Evolutionary conservation across 2,329 filamentous ascomycete genomes (phyloP), one percentile per base, ranked within the genome.

Genomic region (Hymenoscyphus repandus): DNA sequence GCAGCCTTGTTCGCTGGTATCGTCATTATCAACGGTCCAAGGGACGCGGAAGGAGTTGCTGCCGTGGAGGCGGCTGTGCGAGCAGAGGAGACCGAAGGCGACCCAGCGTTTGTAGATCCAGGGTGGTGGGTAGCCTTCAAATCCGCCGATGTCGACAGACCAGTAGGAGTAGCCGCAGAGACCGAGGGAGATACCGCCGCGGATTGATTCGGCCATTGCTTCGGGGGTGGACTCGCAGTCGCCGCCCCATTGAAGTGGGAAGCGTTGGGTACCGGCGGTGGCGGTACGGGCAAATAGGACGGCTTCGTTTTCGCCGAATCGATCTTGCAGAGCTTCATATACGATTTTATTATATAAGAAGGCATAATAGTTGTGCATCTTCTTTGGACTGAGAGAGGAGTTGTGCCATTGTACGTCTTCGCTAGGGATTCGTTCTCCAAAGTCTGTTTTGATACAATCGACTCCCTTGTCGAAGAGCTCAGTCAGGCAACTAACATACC

Each of bases 101-200:
- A 83, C 78, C 80, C 80, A 83, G 17, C 80, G 75, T 65, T 83
- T 84, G 67, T 83, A 83, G 47, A 83, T 74, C 62, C 75, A 76
- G 1, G 74, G 77, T 13, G 70, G 73, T 5, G 80, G 79, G 3
- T 70, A 75, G 0, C 80, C 80, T 58, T 83, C 80, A 51, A 83
- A 84, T 0, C 80, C 80, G 39, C 80, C 80, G 50, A 83, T 83
- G 59, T 83, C 80, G 36, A 76, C 77, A 5, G 76, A 77, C 79
- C 79, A 83, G 65, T 79, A 82, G 6, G 76, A 73, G 61, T 78
- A 83, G 1, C 79, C 79, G 17, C 73, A 75, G 1, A 83, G 69
- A 7, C 77, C 76, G 18, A 83, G 70, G 15, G 72, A 75, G 1
- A 83, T 64, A 0, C 80, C 80, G 10, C 80, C 80, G 5, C 80